These are phyloP conservation scores for Saccharomycopsis selenospora DNA, from an alignment of 805 yeast genomes.

Conservation along the genomic window DNA sequence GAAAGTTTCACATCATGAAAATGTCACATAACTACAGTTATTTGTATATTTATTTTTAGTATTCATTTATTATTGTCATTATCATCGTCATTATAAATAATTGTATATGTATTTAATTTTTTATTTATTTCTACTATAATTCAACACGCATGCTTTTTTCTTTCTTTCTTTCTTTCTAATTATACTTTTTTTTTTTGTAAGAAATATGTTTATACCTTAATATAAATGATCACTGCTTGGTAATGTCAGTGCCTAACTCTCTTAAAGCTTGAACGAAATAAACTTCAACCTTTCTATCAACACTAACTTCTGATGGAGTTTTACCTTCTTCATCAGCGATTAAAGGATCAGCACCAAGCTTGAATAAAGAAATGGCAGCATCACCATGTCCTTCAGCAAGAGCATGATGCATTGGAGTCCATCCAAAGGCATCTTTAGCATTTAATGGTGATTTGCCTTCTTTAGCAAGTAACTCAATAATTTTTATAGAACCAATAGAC, in stretches of 20 bases:
- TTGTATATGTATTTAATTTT: no score
- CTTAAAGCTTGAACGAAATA: conserved; percentile 27
- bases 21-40: no score
- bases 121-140: no score
- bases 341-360: conserved; percentile 58
- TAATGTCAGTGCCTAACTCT: not conserved
- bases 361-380: conserved; percentile 52
- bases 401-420: conserved; percentile 89
- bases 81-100: no score
- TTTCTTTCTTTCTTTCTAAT: no score
- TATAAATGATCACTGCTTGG: not conserved
- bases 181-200: no score
- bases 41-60: no score
- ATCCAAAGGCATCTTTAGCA: conserved; percentile 57
- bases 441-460: conserved; percentile 57
- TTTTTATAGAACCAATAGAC: conserved; percentile 55
- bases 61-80: no score
- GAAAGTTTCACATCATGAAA: conserved; percentile 45
- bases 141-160: no score
- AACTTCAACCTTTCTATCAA: conserved; percentile 42
- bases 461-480: conserved; percentile 47
- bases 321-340: conserved; percentile 44
- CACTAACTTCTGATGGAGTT: conserved; percentile 47
- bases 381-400: conserved; percentile 85
- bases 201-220: no score